phyloP scores from a whole-genome alignment of 2,329 filamentous ascomycete genomes.

The Aureobasidium leucospermi region DNA sequence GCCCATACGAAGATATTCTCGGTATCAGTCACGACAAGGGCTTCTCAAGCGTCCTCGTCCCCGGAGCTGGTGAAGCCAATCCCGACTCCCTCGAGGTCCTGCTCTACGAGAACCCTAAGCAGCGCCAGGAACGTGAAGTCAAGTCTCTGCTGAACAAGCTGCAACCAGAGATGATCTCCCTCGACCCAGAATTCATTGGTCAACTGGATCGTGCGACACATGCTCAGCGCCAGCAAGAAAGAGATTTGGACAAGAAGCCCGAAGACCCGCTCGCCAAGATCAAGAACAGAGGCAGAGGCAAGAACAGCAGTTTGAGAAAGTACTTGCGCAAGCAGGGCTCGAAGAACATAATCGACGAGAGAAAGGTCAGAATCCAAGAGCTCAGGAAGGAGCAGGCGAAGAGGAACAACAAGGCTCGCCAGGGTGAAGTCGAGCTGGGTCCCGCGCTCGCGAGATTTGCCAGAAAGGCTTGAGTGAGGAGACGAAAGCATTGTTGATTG shows the following conservation, averaged over 20 bases:
- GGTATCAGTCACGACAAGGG: slow-evolving; percentile 78
- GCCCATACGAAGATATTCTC: slow-evolving; percentile 88
- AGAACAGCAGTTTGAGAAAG: slow-evolving; percentile 81
- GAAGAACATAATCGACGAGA: slow-evolving; percentile 94
- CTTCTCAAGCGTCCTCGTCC: slow-evolving; percentile 83
- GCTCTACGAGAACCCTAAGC: slow-evolving; percentile 88
- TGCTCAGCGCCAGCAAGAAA: slow-evolving; percentile 67
- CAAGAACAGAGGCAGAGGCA: slow-evolving; percentile 75
- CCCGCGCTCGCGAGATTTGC: slow-evolving; percentile 83
- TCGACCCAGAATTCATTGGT: slow-evolving; percentile 88
- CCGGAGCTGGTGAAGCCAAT: slow-evolving; percentile 94
- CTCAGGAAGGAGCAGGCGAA: slow-evolving; percentile 63
- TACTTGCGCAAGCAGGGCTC: slow-evolving; percentile 86
- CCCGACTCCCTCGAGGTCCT: slow-evolving; percentile 90
- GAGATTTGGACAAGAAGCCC: slow-evolving; percentile 65
- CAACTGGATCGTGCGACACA: slow-evolving; percentile 76
- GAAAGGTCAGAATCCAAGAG: slow-evolving; percentile 77
- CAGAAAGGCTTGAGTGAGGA: slow-evolving; percentile 43
- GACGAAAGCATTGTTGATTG: not conserved
- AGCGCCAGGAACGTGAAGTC: slow-evolving; percentile 88
- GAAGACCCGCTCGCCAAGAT: slow-evolving; percentile 49
- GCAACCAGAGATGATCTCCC: slow-evolving; percentile 90
- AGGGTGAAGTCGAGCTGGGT: slow-evolving; percentile 69
- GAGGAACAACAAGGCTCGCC: slow-evolving; percentile 59
- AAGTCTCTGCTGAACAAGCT: slow-evolving; percentile 87